Evolutionary conservation across 1,284 basidiomycete species (phyloP), one percentile per base, ranked within the genome.

Genomic region (Pascua guehoae): DNA sequence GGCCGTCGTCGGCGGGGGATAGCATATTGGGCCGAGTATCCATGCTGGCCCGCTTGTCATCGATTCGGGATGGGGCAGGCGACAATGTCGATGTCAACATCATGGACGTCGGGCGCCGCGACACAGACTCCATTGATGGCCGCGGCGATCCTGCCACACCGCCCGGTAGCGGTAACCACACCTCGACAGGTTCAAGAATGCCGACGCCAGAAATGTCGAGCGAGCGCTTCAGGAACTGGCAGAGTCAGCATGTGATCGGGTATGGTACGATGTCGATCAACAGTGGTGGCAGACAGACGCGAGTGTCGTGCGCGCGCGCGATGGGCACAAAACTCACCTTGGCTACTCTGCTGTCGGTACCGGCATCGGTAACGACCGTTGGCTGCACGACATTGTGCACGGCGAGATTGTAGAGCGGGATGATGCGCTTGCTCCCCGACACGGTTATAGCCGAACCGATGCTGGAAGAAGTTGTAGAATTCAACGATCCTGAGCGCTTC

Each of bases 271-370:
- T 24, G 40, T 15, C 32, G 24, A 44, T 4, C 18, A 41, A 17
- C 37, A n/a, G 5, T n/a, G 54, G 16, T 50, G 24, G n/a, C n/a
- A n/a, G n/a, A n/a, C 24, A 32, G 24, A 32, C 24, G 24, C 24
- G 12, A 48, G 16, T 12, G 8, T 7, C 3, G 5, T 18, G 38
- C 10, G 2, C 16, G 9, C 16, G 8, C n/a, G 32, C 9, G 24
- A 10, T 46, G 44, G 44, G n/a, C 44, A 48, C 17, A 38, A 15
- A 42, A n/a, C 36, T 38, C 24, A 32, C 24, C 63, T 88, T 91
- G 15, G 94, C 93, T 12, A 98, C 87, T 74, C 90, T 91, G 37
- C 89, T 89, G 64, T 98, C 95, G 0, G 95, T 98, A 4, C 92
- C 93, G 40, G 76, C 74, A 54, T 76, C 73, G 8, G 73, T 73